Evolutionary conservation across 2,329 filamentous ascomycete species (phyloP).

Genomic region (Ophiostoma fasciatum): DNA sequence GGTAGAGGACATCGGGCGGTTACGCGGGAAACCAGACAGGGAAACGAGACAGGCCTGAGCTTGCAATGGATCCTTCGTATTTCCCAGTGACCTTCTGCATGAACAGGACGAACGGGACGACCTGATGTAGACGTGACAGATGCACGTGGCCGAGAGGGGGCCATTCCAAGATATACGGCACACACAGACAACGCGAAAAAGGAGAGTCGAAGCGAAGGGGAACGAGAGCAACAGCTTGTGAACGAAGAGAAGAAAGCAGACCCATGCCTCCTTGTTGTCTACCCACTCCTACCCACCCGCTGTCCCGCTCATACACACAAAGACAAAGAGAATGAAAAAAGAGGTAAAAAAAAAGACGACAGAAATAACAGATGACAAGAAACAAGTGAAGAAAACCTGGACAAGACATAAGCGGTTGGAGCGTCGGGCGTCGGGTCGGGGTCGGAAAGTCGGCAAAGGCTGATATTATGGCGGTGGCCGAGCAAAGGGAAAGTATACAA

Average conservation of each 20-base stretch:
- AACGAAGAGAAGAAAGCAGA: not conserved
- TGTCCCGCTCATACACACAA: conserved; percentile 4
- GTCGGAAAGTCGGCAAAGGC: too few relatives aligned
- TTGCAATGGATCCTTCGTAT: conserved; percentile 5
- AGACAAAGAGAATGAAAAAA: not conserved
- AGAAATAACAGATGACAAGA: not conserved
- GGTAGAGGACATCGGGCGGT: too few relatives aligned
- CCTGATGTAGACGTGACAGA: not conserved
- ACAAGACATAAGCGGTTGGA: conserved; percentile 2
- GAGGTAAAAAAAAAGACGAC: not conserved
- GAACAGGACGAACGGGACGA: conserved; percentile 4
- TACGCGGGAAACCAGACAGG: too few relatives aligned
- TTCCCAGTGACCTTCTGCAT: conserved; percentile 7
- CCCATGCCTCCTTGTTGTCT: not conserved
- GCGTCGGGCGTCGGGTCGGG: too few relatives aligned
- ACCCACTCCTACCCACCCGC: conserved; percentile 1
- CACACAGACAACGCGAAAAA: not conserved
- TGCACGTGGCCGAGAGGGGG: not conserved
- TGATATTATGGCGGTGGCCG: too few relatives aligned
- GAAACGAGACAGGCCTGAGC: too few relatives aligned
- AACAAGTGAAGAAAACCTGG: not conserved
- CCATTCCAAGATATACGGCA: not conserved
- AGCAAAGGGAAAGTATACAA: not conserved
- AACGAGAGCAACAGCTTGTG: not conserved
- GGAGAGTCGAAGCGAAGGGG: not conserved